phyloP scores from a whole-genome alignment of 225 moss, liverwort and hornwort genomes.

The Takakia lepidozioides region DNA sequence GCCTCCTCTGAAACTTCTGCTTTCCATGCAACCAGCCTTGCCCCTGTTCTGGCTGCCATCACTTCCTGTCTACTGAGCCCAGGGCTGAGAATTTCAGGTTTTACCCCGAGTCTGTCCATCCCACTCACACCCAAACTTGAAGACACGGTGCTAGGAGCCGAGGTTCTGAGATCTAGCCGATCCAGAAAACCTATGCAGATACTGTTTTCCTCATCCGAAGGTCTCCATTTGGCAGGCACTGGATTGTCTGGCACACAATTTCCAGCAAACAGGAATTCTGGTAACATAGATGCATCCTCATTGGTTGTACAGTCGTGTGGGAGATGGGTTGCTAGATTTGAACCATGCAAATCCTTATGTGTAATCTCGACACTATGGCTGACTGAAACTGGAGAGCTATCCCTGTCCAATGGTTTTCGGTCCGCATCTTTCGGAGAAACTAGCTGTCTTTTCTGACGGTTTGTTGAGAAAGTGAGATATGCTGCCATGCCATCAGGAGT shows the following conservation, averaged over 20 bases:
- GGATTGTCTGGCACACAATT: slow-evolving; percentile 74
- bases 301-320: too few relatives aligned
- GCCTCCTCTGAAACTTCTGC: slow-evolving; percentile 33
- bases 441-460: slow-evolving; percentile 35
- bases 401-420: neutral
- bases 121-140: slow-evolving; percentile 16
- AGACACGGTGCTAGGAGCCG: slow-evolving; percentile 3
- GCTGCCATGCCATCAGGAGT: slow-evolving; percentile 68
- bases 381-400: neutral
- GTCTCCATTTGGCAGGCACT: slow-evolving; percentile 34
- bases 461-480: slow-evolving; percentile 39
- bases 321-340: slow-evolving; percentile 23
- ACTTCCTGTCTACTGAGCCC: slow-evolving; percentile 1
- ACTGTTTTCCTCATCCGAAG: slow-evolving; percentile 16
- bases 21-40: slow-evolving; percentile 3
- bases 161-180: slow-evolving; percentile 25
- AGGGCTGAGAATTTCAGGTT: neutral
- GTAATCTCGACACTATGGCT: neutral
- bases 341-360: slow-evolving; percentile 3
- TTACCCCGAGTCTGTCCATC: slow-evolving; percentile 21
- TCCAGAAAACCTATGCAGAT: slow-evolving; percentile 26
- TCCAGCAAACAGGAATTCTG: slow-evolving; percentile 46
- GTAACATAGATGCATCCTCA: slow-evolving; percentile 22
- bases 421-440: slow-evolving; percentile 27
- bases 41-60: neutral